Percentiles rank a stretch among this genome's conserved stretches.
phyloP scores from a whole-genome alignment of 768 basidiomycete species.

The Fibroporia radiculosa region DNA sequence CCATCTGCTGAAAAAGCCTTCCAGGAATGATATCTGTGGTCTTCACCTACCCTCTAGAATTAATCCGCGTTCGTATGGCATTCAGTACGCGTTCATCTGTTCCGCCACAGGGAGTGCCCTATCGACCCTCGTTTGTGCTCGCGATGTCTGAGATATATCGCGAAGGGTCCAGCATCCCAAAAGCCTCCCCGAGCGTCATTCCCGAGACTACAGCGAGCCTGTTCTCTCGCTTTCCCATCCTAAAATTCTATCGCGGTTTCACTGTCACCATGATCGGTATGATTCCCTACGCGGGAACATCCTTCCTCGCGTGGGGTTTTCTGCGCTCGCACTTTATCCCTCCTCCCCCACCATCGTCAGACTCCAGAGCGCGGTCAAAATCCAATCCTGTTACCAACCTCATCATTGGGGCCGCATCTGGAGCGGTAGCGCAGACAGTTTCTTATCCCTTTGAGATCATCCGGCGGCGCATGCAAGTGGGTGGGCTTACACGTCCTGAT shows the following conservation, averaged over 20 bases:
- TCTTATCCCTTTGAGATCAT: conserved; percentile 95
- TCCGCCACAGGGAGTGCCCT: conserved; percentile 5
- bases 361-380: conserved; percentile 11
- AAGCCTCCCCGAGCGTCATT: conserved; percentile 18
- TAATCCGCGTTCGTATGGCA: conserved; percentile 94
- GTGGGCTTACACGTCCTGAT: conserved; percentile 74
- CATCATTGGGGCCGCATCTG: conserved; percentile 77
- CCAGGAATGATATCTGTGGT: conserved; percentile 83
- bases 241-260: conserved; percentile 98
- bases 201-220: too few relatives aligned
- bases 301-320: conserved; percentile 88
- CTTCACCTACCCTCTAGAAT: conserved; percentile 91
- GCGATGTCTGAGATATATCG: conserved; percentile 65
- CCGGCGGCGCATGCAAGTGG: conserved; percentile 91
- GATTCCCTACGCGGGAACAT: conserved; percentile 92
- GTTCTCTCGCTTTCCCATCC: conserved; percentile 61
- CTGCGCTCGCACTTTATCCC: conserved; percentile 55
- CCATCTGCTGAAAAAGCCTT: background rate
- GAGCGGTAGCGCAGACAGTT: conserved; percentile 77
- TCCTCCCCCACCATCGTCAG: conserved; percentile 28
- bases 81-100: conserved; percentile 49
- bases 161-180: conserved; percentile 38
- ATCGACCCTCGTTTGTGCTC: conserved; percentile 43
- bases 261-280: conserved; percentile 87
- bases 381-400: conserved; percentile 58